phyloP scores from a whole-genome alignment of 1,284 basidiomycete genomes.

The Apiotrichum siamense region DNA sequence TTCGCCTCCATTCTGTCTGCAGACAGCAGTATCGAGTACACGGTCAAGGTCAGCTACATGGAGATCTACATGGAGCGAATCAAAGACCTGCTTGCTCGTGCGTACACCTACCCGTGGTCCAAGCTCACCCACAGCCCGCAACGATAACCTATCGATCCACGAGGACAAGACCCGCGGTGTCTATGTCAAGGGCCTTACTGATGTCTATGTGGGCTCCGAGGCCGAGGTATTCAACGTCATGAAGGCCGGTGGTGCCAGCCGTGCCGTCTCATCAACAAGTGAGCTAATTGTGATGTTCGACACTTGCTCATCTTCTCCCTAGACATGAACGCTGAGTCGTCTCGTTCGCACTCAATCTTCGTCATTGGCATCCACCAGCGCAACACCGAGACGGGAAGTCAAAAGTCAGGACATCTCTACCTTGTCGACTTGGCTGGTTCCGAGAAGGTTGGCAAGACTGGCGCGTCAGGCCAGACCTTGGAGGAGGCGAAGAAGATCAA shows the following conservation, averaged over 20 bases:
- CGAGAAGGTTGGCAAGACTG: conserved; percentile 97
- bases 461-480: conserved; percentile 94
- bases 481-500: conserved; percentile 99
- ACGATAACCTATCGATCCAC: conserved; percentile 97
- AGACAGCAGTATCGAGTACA: conserved; percentile 91
- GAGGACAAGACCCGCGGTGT: conserved; percentile 98
- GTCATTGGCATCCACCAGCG: conserved; percentile 94
- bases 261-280: conserved; percentile 95
- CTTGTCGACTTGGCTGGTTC: conserved; percentile 98
- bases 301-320: conserved; percentile 12
- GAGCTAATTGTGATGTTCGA: conserved; percentile 40
- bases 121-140: conserved; percentile 63
- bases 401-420: conserved; percentile 95
- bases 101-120: conserved; percentile 44
- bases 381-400: conserved; percentile 90
- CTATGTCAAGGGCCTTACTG: conserved; percentile 95
- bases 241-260: conserved; percentile 85
- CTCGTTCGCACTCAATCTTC: conserved; percentile 98
- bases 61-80: conserved; percentile 99
- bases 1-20: conserved; percentile 96
- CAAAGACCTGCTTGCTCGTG: conserved; percentile 90
- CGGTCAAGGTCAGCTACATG: conserved; percentile 99
- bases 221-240: conserved; percentile 99
- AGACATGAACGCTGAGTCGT: conserved; percentile 99
- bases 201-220: conserved; percentile 95